Conservation (phyloP, 345 rosid genomes). For the Citrus mangshanensis region DNA sequence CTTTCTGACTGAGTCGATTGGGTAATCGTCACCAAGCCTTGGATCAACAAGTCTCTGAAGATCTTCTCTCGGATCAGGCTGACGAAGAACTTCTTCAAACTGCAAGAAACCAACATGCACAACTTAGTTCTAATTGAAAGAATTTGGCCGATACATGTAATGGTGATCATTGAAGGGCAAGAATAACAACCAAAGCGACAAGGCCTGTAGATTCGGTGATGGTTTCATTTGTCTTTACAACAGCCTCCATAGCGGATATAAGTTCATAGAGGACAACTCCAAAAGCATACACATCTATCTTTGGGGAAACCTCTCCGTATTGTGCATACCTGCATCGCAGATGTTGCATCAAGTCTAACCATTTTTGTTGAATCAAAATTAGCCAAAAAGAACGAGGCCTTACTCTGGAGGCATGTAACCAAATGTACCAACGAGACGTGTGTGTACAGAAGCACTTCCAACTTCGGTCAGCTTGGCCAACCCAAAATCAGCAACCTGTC, state of each 20-base stretch:
- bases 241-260: slow-evolving; percentile 85
- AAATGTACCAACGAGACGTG: slow-evolving; percentile 90
- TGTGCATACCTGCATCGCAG: slow-evolving; percentile 63
- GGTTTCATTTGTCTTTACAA: slow-evolving; percentile 54
- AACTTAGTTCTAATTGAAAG: neutral
- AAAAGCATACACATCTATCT: slow-evolving; percentile 96
- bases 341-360: neutral
- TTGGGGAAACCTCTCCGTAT: slow-evolving; percentile 84
- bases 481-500: slow-evolving; percentile 97
- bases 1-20: slow-evolving; percentile 69
- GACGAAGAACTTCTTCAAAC: slow-evolving; percentile 71
- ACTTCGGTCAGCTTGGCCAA: slow-evolving; percentile 82
- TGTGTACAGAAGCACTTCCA: slow-evolving; percentile 56
- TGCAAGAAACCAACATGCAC: slow-evolving; percentile 16
- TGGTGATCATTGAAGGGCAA: neutral
- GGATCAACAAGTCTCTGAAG: slow-evolving; percentile 64
- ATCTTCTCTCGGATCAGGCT: slow-evolving; percentile 54
- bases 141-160: neutral
- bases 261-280: slow-evolving; percentile 96
- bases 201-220: slow-evolving; percentile 68
- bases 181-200: slow-evolving; percentile 58
- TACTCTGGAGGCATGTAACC: slow-evolving; percentile 99
- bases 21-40: slow-evolving; percentile 68
- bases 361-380: neutral
- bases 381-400: slow-evolving; percentile 16